These are phyloP conservation scores for Ophiostoma sp. DNA, from an alignment of 2,329 filamentous ascomycete species.

Conservation along the genomic window DNA sequence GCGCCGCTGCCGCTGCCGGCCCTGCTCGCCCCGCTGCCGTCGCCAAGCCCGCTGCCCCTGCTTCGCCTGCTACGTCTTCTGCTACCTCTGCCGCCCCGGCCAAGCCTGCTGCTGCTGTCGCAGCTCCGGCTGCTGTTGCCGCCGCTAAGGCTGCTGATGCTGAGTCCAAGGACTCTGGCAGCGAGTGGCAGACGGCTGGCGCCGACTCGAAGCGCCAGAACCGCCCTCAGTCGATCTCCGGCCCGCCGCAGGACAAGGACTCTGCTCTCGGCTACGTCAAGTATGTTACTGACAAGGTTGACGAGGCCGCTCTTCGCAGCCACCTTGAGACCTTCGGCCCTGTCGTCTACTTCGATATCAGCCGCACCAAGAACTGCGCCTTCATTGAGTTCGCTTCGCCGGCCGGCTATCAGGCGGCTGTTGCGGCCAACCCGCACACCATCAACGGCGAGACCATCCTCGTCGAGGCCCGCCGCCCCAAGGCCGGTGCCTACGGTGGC, in stretches of 20 bases:
- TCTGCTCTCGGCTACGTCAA: constrained; percentile 87
- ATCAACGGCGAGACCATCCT: constrained; percentile 80
- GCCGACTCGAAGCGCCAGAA: constrained; percentile 82
- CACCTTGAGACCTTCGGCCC: constrained; percentile 72
- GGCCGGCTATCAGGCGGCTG: constrained; percentile 79
- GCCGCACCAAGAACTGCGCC: constrained; percentile 89
- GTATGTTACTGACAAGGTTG: constrained; percentile 88
- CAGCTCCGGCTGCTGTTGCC: constrained; percentile 41
- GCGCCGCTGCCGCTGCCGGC: constrained; percentile 58
- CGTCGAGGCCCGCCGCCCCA: constrained; percentile 86
- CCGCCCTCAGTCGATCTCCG: constrained; percentile 66
- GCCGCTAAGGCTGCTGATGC: constrained; percentile 25
- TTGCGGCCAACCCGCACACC: constrained; percentile 79
- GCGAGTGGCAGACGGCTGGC: constrained; percentile 87
- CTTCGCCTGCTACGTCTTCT: constrained; percentile 53
- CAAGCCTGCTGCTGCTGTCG: constrained; percentile 39
- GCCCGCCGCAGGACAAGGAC: constrained; percentile 66
- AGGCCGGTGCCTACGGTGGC: constrained; percentile 68
- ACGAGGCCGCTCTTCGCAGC: constrained; percentile 68
- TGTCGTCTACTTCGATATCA: constrained; percentile 73
- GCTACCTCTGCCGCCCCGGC: constrained; percentile 49
- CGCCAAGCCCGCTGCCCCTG: constrained; percentile 61
- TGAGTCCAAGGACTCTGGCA: constrained; percentile 54
- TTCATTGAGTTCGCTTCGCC: constrained; percentile 89
- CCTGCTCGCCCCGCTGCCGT: constrained; percentile 54